Evolutionary conservation across 108 stramenopile genomes (phyloP), one percentile per base, ranked within the genome.

Genomic region (Fragilariopsis cylindrus): DNA sequence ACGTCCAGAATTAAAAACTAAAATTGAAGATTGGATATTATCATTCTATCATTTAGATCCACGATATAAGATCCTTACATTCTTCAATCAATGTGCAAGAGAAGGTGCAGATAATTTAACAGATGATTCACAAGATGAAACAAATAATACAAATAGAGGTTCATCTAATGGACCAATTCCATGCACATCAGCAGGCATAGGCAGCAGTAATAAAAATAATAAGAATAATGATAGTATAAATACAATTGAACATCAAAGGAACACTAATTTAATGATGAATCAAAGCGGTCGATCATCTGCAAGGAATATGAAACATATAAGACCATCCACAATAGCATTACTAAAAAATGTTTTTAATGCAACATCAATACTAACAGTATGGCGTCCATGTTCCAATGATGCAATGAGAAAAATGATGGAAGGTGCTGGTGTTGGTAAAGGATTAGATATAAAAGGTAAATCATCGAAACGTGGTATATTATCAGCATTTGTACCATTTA

Each of bases 401-500:
- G 84, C 90, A 39, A 89, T 92, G 66, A 70, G 85, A 47, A 85
- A 86, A 69, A 89, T 92, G 90, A 89, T 92, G 86, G 72, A 81
- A 18, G 88, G 90, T 11, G 55, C 69, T 8, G 90, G 80, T 7
- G 81, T 84, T 5, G 90, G 90, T 7, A 92, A 92, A 69, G 88
- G 90, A 18, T 69, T 92, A 65, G 88, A 92, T 53, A 87, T 91
- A 56, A 91, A 91, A 60, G 90, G 90, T 19, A 91, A 91, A 76
- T 80, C 78, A 16, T 88, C 90, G 57, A 87, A 87, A 50, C 50
- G 65, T 40, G 90, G 90, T 18, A 81, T 71, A 40, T 63, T 90
- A 41, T 79, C 78, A 19, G 88, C 76, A 16, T 88, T 79, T 70
- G 86, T 92, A 6, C 90, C 90, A 2, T 92, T 86, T 71, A 69